Percentiles rank a stretch among this genome's conserved stretches.
Conservation (phyloP, 108 stramenopile genomes). For the Cyclotella distinguenda region DNA sequence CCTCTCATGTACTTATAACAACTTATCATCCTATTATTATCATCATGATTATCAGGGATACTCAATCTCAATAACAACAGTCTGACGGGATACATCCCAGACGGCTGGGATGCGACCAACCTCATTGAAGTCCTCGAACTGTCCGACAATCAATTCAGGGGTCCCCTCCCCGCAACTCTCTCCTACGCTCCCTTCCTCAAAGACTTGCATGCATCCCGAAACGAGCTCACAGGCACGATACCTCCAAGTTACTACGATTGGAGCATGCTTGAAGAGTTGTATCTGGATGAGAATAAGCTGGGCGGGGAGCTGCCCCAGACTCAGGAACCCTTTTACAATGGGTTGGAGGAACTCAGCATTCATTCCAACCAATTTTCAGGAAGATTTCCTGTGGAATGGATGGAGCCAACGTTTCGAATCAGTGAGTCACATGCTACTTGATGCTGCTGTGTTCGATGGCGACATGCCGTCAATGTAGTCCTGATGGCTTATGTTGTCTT, state of each 20-base stretch:
- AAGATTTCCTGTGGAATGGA: conserved; percentile 19
- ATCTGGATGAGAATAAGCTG: conserved; percentile 27
- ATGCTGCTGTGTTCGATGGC: too few relatives aligned
- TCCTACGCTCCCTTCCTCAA: conserved; percentile 27
- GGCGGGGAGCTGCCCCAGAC: conserved; percentile 36
- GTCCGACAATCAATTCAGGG: conserved; percentile 36
- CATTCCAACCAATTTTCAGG: conserved; percentile 24
- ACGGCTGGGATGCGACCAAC: conserved; percentile 26
- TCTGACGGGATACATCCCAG: conserved; percentile 31
- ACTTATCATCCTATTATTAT: background rate
- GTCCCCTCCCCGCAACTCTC: conserved; percentile 36
- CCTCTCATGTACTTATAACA: background rate
- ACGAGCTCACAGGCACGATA: conserved; percentile 45
- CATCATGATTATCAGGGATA: conserved; percentile 4
- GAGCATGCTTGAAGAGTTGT: conserved; percentile 32
- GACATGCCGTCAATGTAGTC: too few relatives aligned
- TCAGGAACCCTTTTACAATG: conserved; percentile 30
- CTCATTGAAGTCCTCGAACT: conserved; percentile 32
- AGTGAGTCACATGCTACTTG: conserved; percentile 5
- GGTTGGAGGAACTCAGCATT: conserved; percentile 23
- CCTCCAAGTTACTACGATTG: conserved; percentile 34
- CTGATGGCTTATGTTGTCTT: too few relatives aligned
- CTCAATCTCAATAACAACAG: conserved; percentile 35
- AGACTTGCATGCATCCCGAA: conserved; percentile 31
- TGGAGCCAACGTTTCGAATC: conserved; percentile 18